Conservation (phyloP, 129 eudicot genomes). For the Lonicera japonica region DNA sequence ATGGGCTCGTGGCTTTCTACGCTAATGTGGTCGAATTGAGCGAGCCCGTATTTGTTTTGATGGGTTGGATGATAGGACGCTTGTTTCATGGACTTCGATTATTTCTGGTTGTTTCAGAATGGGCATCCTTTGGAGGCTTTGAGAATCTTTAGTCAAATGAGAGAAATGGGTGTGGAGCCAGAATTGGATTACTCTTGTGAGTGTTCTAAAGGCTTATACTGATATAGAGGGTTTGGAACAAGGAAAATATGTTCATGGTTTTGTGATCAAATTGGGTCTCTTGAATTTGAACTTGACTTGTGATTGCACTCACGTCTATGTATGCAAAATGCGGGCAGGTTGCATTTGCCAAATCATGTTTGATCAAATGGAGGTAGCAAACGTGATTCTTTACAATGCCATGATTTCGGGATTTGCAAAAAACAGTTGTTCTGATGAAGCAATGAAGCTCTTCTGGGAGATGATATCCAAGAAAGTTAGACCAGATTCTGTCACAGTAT, state of each 20-base stretch:
- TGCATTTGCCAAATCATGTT: constrained; percentile 52
- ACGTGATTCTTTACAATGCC: constrained; percentile 70
- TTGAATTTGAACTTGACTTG: constrained; percentile 58
- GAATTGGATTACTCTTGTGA: constrained; percentile 65
- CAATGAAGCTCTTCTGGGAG: constrained; percentile 44
- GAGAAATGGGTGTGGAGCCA: constrained; percentile 30
- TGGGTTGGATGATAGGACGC: constrained; percentile 33
- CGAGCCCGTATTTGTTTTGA: constrained; percentile 48
- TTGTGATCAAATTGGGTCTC: constrained; percentile 64
- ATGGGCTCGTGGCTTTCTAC: constrained; percentile 63
- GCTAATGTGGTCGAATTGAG: constrained; percentile 46
- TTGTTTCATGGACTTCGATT: constrained; percentile 73
- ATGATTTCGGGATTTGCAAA: constrained; percentile 86
- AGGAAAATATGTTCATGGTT: constrained; percentile 55
- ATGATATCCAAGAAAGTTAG: constrained; percentile 40
- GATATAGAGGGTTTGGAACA: constrained; percentile 62
- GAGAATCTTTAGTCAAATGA: constrained; percentile 47
- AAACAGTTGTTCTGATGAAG: constrained; percentile 54
- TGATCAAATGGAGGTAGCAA: constrained; percentile 41
- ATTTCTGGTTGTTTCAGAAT: constrained; percentile 65
- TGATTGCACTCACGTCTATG: constrained; percentile 49
- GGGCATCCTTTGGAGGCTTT: constrained; percentile 60
- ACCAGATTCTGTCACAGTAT: constrained; percentile 59
- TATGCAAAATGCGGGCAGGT: constrained; percentile 73
- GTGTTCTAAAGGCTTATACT: constrained; percentile 45